Conservation (phyloP, 306 rosid genomes). For the Vigna mungo region DNA sequence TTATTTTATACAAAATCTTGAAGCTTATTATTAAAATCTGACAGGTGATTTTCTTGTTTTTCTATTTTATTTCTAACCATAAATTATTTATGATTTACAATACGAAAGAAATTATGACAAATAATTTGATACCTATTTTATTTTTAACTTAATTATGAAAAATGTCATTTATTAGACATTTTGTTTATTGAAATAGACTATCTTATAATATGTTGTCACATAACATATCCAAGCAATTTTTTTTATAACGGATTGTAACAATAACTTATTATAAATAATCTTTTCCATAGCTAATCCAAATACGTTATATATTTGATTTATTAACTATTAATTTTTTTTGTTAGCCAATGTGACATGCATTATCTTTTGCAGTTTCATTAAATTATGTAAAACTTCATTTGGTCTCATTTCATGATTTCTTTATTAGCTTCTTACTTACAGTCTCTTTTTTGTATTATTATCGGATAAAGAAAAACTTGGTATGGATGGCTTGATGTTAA, state of each 20-base stretch:
- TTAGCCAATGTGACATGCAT: conserved; percentile 8
- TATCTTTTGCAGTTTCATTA: conserved; percentile 3
- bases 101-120: neutral
- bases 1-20: neutral
- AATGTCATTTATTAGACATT: neutral
- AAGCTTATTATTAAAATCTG: neutral
- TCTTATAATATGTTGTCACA: neutral
- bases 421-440: neutral
- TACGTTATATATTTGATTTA: conserved; percentile 52
- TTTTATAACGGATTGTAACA: neutral
- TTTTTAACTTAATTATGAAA: neutral
- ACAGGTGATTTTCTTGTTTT: neutral
- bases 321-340: neutral
- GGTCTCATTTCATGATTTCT: conserved; percentile 23
- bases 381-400: neutral
- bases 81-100: neutral
- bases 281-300: neutral
- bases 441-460: neutral
- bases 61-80: neutral
- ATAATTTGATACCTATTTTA: neutral
- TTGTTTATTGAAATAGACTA: neutral
- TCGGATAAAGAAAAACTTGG: neutral
- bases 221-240: no score
- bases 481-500: conserved; percentile 4
- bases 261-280: neutral